Conservation (phyloP, 768 basidiomycete genomes). For the Hysterangium stoloniferum region DNA sequence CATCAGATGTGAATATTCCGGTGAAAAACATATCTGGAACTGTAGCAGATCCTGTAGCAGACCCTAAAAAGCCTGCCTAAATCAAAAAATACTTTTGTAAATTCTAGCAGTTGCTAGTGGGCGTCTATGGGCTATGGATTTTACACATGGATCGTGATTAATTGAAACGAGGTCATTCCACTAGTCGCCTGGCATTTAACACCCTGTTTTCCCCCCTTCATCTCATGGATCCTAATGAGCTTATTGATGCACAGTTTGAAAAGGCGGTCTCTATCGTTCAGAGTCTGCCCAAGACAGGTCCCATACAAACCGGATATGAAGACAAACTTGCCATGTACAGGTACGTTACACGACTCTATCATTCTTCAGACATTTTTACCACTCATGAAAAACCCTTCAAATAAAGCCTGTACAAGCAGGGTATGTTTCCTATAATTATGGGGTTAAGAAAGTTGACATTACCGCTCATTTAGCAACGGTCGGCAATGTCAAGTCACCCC, state of each 20-base stretch:
- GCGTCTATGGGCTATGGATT: neutral
- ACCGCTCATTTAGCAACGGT: slow-evolving; percentile 57
- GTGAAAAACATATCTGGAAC: no score
- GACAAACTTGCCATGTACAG: slow-evolving; percentile 94
- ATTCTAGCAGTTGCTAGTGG: neutral
- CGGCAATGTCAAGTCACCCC: slow-evolving; percentile 71
- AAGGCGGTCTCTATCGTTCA: slow-evolving; percentile 94
- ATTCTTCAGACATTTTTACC: neutral
- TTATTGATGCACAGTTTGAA: slow-evolving; percentile 82
- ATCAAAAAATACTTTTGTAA: no score
- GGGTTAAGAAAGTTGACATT: neutral
- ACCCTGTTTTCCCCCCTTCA: neutral
- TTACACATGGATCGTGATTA: slow-evolving; percentile 1
- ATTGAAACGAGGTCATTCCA: neutral
- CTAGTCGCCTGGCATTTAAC: neutral
- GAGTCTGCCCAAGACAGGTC: slow-evolving; percentile 84
- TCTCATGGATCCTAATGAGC: slow-evolving; percentile 52
- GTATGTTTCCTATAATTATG: slow-evolving; percentile 33
- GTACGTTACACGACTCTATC: slow-evolving; percentile 28
- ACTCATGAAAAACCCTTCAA: no score
- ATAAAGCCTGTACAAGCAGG: slow-evolving; percentile 85
- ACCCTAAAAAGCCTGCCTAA: no score
- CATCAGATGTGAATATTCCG: no score
- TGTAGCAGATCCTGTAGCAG: neutral
- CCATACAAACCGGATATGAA: slow-evolving; percentile 93